Evolutionary conservation across 2,329 filamentous ascomycete genomes (phyloP), one percentile per base, ranked within the genome.

Genomic region (Fusarium irregulare): DNA sequence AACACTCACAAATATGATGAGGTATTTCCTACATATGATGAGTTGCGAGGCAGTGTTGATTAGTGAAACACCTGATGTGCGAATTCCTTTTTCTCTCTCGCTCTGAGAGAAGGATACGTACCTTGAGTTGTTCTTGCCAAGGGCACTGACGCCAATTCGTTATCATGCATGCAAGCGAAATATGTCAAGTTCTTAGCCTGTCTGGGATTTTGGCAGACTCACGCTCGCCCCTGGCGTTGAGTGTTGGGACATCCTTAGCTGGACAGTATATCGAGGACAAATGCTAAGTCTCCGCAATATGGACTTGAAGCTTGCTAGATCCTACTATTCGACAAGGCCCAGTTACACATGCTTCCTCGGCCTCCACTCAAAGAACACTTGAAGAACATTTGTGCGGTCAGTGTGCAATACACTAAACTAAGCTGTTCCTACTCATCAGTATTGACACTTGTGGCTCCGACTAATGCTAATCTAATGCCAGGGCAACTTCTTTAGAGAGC

Each of bases 11-110:
- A 53, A n/a, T 28, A 57, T 23, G 34, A 40, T 57, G 61, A 44
- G 34, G 18, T 44, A 25, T 58, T 27, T n/a, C 20, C 53, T 54
- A 44, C 45, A 53, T 65, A 42, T 41, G 56, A 40, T 57, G 59
- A 64, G 59, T 40, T 40, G 37, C 23, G 50, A 64, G 60, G 59
- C 61, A 45, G 61, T 64, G 61, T 64, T 58, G 18, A 16, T 57
- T 53, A 51, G 53, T 56, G 66, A 56, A 62, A 60, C 60, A 37
- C 47, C 45, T 25, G 21, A 66, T 48, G 60, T 64, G 28, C 44
- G 49, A 48, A 25, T 57, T 23, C 28, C 28, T 25, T 34, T 13
- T 23, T 34, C 23, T 3, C 49, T 42, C 30, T 64, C 30, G 64
- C 21, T 18, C 10, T 45, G 28, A 37, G 16, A 49, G 21, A 25